phyloP scores from a whole-genome alignment of 768 basidiomycete genomes.

The Solioccasus polychromus region DNA sequence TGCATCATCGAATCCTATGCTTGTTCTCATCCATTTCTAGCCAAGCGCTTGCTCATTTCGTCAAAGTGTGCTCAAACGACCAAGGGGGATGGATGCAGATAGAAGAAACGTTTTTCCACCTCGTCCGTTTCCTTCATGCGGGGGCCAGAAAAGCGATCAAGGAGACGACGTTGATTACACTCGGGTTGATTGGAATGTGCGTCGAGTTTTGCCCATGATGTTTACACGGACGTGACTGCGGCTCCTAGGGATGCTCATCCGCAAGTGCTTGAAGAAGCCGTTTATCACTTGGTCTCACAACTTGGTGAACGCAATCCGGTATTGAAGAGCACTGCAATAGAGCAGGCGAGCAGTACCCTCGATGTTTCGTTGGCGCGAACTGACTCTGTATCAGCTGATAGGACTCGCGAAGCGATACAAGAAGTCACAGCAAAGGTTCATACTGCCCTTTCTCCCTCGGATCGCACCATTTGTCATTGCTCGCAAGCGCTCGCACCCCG shows the following conservation, averaged over 20 bases:
- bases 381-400: slow-evolving; percentile 45
- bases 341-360: slow-evolving; percentile 47
- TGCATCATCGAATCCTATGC: not conserved
- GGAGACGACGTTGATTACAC: slow-evolving; percentile 63
- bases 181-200: slow-evolving; percentile 53
- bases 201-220: not conserved
- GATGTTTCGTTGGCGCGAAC: not conserved
- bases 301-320: slow-evolving; percentile 67
- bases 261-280: slow-evolving; percentile 54
- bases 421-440: slow-evolving; percentile 61
- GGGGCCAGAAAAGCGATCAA: slow-evolving; percentile 43
- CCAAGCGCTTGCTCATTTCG: slow-evolving; percentile 46
- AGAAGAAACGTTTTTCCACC: slow-evolving; percentile 41
- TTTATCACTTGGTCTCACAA: slow-evolving; percentile 63
- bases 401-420: slow-evolving; percentile 54
- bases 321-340: slow-evolving; percentile 63
- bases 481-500: slow-evolving; percentile 56
- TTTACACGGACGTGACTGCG: slow-evolving; percentile 5
- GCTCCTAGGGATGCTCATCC: slow-evolving; percentile 43
- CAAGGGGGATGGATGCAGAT: slow-evolving; percentile 34
- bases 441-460: slow-evolving; percentile 66
- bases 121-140: slow-evolving; percentile 48
- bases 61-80: slow-evolving; percentile 40
- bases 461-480: slow-evolving; percentile 65
- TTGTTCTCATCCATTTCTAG: slow-evolving; percentile 20